Percentiles rank a stretch among this genome's conserved stretches.
phyloP scores from a whole-genome alignment of 1,284 basidiomycete genomes.

The Ustilago xerochloae region DNA sequence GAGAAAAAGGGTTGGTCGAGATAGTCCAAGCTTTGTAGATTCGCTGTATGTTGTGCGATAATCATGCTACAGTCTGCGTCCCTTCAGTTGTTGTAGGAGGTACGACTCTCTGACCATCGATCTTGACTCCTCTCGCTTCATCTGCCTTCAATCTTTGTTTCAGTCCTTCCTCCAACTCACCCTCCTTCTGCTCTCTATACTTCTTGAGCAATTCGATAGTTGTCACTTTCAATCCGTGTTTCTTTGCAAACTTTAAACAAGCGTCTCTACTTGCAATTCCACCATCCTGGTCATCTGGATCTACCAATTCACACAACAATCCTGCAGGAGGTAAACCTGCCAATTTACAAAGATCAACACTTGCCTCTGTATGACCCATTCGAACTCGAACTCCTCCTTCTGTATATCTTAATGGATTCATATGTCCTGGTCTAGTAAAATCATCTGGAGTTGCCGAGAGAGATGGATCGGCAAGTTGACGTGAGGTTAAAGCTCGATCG shows the following conservation, averaged over 20 bases:
- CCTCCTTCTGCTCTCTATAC: slow-evolving; percentile 64
- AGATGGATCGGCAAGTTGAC: slow-evolving; percentile 75
- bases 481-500: slow-evolving; percentile 87
- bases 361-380: slow-evolving; percentile 92
- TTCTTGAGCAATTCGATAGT: slow-evolving; percentile 79
- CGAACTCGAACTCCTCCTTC: slow-evolving; percentile 85
- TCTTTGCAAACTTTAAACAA: slow-evolving; percentile 89
- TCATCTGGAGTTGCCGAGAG: slow-evolving; percentile 71
- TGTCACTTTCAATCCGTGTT: slow-evolving; percentile 91
- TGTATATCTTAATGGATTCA: slow-evolving; percentile 90
- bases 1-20: neutral
- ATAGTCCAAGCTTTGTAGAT: too few species aligned
- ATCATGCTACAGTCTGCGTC: too few species aligned
- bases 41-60: too few species aligned
- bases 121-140: slow-evolving; percentile 32
- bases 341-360: slow-evolving; percentile 86
- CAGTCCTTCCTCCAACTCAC: slow-evolving; percentile 19
- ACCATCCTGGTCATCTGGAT: slow-evolving; percentile 84
- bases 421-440: slow-evolving; percentile 92
- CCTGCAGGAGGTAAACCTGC: slow-evolving; percentile 83
- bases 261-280: slow-evolving; percentile 97
- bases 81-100: slow-evolving; percentile 17
- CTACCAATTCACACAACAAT: slow-evolving; percentile 93
- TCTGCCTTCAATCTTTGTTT: slow-evolving; percentile 14
- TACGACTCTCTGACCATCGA: slow-evolving; percentile 45